Base-by-base conservation (phyloP, 2,329 filamentous ascomycete genomes). In the Lomentospora prolificans region DNA sequence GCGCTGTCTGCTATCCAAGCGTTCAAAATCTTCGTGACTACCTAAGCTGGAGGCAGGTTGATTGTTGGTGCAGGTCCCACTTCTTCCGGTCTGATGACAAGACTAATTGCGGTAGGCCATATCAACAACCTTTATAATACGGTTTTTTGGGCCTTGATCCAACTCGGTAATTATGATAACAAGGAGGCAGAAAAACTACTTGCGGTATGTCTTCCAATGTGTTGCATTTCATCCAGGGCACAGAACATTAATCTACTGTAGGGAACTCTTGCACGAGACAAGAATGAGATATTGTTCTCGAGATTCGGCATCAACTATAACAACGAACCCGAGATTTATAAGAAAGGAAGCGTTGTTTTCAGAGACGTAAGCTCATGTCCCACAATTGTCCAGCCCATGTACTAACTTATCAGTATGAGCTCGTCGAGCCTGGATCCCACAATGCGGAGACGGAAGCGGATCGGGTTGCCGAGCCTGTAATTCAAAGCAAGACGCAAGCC, bases 71-170 rank as follows among this genome's bases (percentile, higher is more conserved):
- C 68, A 69, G 85, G 70, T 14, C 6, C 12, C 24, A 4, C 33
- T 46, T 33, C 3, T 36, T 22, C 31, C 33, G 24, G 9, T 31
- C n/a, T 9, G 12, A 10, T 24, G 3, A 27, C 27, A 51, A 9
- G 28, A 33, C 62, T 65, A 58, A 67, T 33, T 3, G 9, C 24
- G 0, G 8, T 58, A 92, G 89, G 89, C 61, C 94, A 99, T 67
- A 95, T 99, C 64, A 99, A 99, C 70, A 99, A 99, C 65, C 80
- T 99, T 3, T 99, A 96, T 71, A 99, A 99, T 68, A 99, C 94
- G 0, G 89, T 90, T 0, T 97, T 97, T 69, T 99, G 94, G 94
- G 77, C 86, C 1, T 75, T 99, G 64, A 86, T 97, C 22, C 82
- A 89, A 60, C 75, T 82, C 51, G 91, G 89, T 2, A 87, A 86